Conservation (phyloP, 306 rosid species). For the Rubus parviflorus region DNA sequence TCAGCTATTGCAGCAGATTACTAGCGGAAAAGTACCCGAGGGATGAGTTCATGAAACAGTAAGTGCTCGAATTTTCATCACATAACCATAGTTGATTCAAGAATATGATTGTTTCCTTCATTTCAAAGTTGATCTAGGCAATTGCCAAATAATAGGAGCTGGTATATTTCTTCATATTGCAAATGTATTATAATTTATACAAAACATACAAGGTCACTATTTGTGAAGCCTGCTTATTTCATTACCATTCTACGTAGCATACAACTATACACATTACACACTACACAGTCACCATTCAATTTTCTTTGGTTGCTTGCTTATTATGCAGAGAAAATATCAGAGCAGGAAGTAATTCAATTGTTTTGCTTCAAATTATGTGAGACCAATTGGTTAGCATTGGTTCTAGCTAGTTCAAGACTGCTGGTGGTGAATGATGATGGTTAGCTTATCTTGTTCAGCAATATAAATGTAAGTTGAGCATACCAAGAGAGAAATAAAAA, state of each 20-base stretch:
- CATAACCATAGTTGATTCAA: not conserved
- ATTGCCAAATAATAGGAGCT: not conserved
- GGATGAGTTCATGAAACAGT: not conserved
- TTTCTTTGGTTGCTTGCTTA: not conserved
- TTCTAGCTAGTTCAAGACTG: slow-evolving; percentile 6
- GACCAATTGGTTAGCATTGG: not conserved
- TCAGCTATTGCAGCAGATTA: not conserved
- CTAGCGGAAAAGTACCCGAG: not conserved
- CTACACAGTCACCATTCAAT: not conserved
- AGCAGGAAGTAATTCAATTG: not conserved
- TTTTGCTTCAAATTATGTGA: not conserved
- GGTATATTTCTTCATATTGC: not conserved
- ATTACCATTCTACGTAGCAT: not conserved
- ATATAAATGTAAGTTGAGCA: slow-evolving; percentile 32
- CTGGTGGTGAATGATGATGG: slow-evolving; percentile 3
- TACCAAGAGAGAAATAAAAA: slow-evolving; percentile 27
- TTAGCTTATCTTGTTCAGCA: slow-evolving; percentile 5
- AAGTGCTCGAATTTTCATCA: not conserved
- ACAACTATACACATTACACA: not conserved
- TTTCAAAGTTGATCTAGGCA: not conserved
- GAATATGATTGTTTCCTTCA: slow-evolving; percentile 4
- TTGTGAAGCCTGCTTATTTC: not conserved
- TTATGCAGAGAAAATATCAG: not conserved
- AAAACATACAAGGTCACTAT: not conserved
- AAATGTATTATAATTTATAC: not conserved